Conservation (phyloP, 192 early-diverging fungal genomes). For the Coemansia sp. region DNA sequence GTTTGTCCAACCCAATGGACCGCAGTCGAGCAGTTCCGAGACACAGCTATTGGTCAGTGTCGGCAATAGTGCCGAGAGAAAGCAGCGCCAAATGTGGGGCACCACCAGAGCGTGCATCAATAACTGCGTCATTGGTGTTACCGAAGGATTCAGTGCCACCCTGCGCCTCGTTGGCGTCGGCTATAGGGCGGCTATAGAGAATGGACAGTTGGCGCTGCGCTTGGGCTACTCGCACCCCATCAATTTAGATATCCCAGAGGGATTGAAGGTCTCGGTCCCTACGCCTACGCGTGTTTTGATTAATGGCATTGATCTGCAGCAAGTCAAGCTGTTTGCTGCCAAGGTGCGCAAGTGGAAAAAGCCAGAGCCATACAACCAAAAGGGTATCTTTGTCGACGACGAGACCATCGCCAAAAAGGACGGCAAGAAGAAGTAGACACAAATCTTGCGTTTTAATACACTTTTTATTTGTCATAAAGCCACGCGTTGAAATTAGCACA, state of each 20-base stretch:
- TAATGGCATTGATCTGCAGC: slow-evolving; percentile 72
- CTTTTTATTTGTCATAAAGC: neutral
- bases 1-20: slow-evolving; percentile 8
- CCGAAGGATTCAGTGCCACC: slow-evolving; percentile 81
- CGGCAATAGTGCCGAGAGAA: slow-evolving; percentile 59
- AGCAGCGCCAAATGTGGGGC: slow-evolving; percentile 94
- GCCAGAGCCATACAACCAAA: slow-evolving; percentile 99
- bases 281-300: slow-evolving; percentile 83
- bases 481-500: neutral
- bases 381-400: slow-evolving; percentile 97
- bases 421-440: slow-evolving; percentile 83
- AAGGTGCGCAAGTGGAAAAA: slow-evolving; percentile 84
- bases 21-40: slow-evolving; percentile 25
- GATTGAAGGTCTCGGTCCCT: slow-evolving; percentile 71
- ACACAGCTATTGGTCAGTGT: slow-evolving; percentile 57
- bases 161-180: slow-evolving; percentile 91
- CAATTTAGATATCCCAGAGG: slow-evolving; percentile 73
- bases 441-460: neutral
- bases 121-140: slow-evolving; percentile 85
- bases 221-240: slow-evolving; percentile 89
- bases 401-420: slow-evolving; percentile 99
- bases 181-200: slow-evolving; percentile 83
- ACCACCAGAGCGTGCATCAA: slow-evolving; percentile 87
- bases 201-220: slow-evolving; percentile 64
- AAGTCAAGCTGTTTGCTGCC: slow-evolving; percentile 88